Conservation (phyloP, 148 eudicot species). For the Dianthus caryophyllus region DNA sequence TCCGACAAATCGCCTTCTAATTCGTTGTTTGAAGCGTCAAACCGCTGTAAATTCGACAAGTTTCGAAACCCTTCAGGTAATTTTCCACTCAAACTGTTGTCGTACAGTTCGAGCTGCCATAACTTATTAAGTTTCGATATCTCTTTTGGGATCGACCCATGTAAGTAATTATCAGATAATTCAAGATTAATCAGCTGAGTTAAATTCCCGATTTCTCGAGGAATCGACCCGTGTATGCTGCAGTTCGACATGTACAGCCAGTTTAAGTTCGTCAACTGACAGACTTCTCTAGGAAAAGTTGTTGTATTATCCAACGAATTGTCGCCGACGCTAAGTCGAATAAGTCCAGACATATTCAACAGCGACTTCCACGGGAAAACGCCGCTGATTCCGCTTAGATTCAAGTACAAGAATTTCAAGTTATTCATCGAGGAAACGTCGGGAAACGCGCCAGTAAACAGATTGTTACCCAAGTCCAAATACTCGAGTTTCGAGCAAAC, state of each 20-base stretch:
- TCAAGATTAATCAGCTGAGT: constrained; percentile 48
- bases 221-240: constrained; percentile 60
- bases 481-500: constrained; percentile 44
- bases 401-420: constrained; percentile 41
- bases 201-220: constrained; percentile 55
- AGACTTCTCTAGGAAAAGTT: constrained; percentile 42
- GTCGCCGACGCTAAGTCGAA: constrained; percentile 60
- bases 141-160: constrained; percentile 57
- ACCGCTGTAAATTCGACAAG: constrained; percentile 39
- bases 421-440: constrained; percentile 40
- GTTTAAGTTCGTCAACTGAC: constrained; percentile 30
- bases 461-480: constrained; percentile 72
- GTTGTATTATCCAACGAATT: constrained; percentile 43
- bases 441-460: constrained; percentile 54
- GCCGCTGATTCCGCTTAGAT: constrained; percentile 55
- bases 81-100: constrained; percentile 51
- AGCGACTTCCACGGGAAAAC: constrained; percentile 69
- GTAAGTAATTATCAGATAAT: constrained; percentile 38
- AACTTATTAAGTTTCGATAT: constrained; percentile 54
- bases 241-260: constrained; percentile 71
- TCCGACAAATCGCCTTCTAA: constrained; percentile 63
- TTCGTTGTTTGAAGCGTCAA: constrained; percentile 61
- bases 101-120: constrained; percentile 64
- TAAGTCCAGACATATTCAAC: constrained; percentile 39
- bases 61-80: constrained; percentile 66